Percentiles rank a stretch among this genome's conserved stretches.
These are phyloP conservation scores for Penium margaritaceum DNA, from an alignment of 139 green algal species.

Conservation along the genomic window DNA sequence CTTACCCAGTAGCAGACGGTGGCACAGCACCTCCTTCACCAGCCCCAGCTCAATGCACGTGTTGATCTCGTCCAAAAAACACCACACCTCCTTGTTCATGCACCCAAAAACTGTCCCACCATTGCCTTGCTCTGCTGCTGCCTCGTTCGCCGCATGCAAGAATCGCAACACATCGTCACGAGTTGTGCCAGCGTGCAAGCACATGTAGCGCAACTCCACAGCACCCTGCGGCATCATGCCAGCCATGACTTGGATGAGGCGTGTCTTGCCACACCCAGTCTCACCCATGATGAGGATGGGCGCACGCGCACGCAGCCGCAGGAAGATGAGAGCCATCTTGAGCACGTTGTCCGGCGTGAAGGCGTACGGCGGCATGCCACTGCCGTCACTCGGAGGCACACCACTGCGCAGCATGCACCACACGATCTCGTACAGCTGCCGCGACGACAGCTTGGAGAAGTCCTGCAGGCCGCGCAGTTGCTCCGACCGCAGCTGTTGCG, in stretches of 20 bases:
- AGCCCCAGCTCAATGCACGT: slow-evolving; percentile 33
- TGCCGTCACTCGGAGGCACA: neutral
- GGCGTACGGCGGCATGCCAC: slow-evolving; percentile 1
- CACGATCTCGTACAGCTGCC: neutral
- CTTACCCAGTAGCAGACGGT: neutral
- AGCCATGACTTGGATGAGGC: slow-evolving; percentile 36
- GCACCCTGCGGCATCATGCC: neutral
- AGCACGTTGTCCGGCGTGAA: slow-evolving; percentile 35
- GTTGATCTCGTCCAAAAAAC: slow-evolving; percentile 43
- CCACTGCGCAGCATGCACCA: neutral
- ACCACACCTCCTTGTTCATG: too few species aligned
- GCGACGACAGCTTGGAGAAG: neutral
- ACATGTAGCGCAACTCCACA: slow-evolving; percentile 21
- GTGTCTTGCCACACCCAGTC: slow-evolving; percentile 42
- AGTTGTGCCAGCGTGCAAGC: slow-evolving; percentile 42
- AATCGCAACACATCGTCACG: slow-evolving; percentile 16
- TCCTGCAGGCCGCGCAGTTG: neutral
- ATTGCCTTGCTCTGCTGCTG: neutral
- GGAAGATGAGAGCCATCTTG: slow-evolving; percentile 33
- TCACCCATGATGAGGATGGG: slow-evolving; percentile 34
- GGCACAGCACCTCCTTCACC: slow-evolving; percentile 21
- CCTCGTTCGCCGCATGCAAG: slow-evolving; percentile 1
- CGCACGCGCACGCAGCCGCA: slow-evolving; percentile 11
- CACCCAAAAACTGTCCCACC: too few species aligned
- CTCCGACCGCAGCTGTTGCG: slow-evolving; percentile 5